Percentiles rank a stretch among this genome's conserved stretches.
phyloP scores from a whole-genome alignment of 345 rosid genomes.

The Hypericum perforatum region DNA sequence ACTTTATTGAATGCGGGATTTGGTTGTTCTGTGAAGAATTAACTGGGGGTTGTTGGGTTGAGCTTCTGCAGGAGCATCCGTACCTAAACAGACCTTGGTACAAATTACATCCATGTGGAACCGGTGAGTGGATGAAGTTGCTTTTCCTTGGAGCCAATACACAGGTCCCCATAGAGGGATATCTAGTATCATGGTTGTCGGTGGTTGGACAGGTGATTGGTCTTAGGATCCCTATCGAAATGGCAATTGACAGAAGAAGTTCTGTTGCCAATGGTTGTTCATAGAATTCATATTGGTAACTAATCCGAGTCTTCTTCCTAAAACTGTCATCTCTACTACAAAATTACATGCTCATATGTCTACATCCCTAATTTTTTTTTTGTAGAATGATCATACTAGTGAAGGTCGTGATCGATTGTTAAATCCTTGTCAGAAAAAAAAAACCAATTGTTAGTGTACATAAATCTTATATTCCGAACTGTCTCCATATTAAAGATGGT shows the following conservation, averaged over 20 bases:
- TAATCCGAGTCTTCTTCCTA: too few relatives aligned
- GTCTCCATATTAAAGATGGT: too few relatives aligned
- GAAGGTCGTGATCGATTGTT: too few relatives aligned
- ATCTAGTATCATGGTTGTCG: constrained; percentile 74
- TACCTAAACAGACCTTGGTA: constrained; percentile 77
- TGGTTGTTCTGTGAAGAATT: not conserved
- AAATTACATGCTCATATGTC: too few relatives aligned
- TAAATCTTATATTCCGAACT: too few relatives aligned
- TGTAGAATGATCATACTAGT: too few relatives aligned
- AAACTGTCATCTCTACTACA: too few relatives aligned
- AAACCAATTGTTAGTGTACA: too few relatives aligned
- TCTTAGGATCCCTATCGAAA: constrained; percentile 39
- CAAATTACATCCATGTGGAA: constrained; percentile 91
- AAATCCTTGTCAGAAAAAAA: too few relatives aligned
- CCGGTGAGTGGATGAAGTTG: constrained; percentile 70
- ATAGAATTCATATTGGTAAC: too few relatives aligned
- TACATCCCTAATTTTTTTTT: too few relatives aligned
- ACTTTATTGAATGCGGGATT: not conserved
- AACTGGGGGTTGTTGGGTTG: not conserved
- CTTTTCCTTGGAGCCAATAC: constrained; percentile 37
- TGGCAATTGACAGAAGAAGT: constrained; percentile 1
- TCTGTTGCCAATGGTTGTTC: too few relatives aligned
- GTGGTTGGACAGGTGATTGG: constrained; percentile 80
- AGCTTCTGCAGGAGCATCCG: constrained; percentile 64
- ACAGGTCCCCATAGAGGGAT: constrained; percentile 26